Evolutionary conservation across 2,329 filamentous ascomycete genomes (phyloP).

Genomic region (Sclerotinia minor): DNA sequence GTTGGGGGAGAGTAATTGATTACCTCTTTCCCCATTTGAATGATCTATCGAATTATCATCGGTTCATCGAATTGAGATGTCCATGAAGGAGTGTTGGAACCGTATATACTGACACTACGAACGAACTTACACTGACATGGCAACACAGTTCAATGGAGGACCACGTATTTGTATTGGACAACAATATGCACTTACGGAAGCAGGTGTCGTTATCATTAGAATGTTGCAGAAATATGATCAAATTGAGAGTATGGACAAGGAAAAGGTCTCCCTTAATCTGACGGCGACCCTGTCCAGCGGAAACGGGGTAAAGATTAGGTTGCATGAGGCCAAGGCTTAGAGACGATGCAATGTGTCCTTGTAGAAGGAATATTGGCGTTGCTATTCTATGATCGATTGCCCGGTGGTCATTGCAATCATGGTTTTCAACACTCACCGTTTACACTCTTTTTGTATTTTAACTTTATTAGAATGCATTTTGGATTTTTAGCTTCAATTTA

Average conservation of each 20-base stretch:
- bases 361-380: not conserved
- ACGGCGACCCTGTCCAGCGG: constrained; percentile 38
- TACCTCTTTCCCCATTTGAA: not conserved
- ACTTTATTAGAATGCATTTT: not conserved
- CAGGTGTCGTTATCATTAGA: constrained; percentile 42
- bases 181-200: constrained; percentile 45
- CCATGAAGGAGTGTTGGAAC: not conserved
- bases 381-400: not conserved
- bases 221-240: constrained; percentile 35
- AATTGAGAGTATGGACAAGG: constrained; percentile 39
- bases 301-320: constrained; percentile 42
- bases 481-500: no score
- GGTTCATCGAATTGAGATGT: not conserved
- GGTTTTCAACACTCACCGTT: not conserved
- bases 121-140: not conserved
- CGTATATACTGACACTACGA: not conserved
- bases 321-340: constrained; percentile 15
- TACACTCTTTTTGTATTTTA: not conserved
- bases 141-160: constrained; percentile 43
- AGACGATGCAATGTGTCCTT: not conserved
- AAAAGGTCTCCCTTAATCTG: constrained; percentile 38
- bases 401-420: not conserved
- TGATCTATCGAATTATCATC: not conserved
- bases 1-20: not conserved
- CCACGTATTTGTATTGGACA: constrained; percentile 44